Evolutionary conservation across 805 yeast genomes (phyloP), one percentile per base, ranked within the genome.

Genomic region (Kuraishia ogatae): DNA sequence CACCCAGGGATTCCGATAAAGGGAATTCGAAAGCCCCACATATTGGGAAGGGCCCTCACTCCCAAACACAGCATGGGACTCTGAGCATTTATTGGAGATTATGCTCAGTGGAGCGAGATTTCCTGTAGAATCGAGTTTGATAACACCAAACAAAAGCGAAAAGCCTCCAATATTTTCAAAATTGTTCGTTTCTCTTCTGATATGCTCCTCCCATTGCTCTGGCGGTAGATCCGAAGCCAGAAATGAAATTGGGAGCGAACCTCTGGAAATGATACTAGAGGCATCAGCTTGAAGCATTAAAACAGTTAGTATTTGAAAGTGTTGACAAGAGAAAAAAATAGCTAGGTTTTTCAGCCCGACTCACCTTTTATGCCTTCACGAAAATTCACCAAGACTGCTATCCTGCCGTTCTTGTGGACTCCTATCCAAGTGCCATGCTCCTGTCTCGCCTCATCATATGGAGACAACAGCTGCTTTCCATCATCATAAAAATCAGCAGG

Each of bases 361-460:
- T 49, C 15, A 24, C 21, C 20, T 59, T 52, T 63, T 7, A 59
- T 55, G 6, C 69, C 67, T 61, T 87, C 94, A 51, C 88, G 71
- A 65, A 81, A 83, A 65, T 93, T 93, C 19, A 94, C 84, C 26
- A 93, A 75, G 1, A 87, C 87, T 0, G 96, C 87, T 1, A 92
- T 56, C 57, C 77, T 75, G 0, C 89, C 89, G 2, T 61, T 65
- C 29, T 72, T 72, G 26, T 59, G 62, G 1, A 87, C 77, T 0
- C 96, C 97, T 1, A 89, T 81, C 99, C 99, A 94, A 0, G 97
- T 89, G 1, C 99, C 97, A 59, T 82, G 89, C 55, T 83, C 91
- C 1, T 74, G 69, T 39, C 91, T 68, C 0, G 85, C 89, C 61
- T 87, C 66, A 66, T 93, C 97, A 46, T 77, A 70, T 0, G 97